These are phyloP conservation scores for Fusarium xyrophilum DNA, from an alignment of 2,329 filamentous ascomycete genomes.

Conservation along the genomic window DNA sequence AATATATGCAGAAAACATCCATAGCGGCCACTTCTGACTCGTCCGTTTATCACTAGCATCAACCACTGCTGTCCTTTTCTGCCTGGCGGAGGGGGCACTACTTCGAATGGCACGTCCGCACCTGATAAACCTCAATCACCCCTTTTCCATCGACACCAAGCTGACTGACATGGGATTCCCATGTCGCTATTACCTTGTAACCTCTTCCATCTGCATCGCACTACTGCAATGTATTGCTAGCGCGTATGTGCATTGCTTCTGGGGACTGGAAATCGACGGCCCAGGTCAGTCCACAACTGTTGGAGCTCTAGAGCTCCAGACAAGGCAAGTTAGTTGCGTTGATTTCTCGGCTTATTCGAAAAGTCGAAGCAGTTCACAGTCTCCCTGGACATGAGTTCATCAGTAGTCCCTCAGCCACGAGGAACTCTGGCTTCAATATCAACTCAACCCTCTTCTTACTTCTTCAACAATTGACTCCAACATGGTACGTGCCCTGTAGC, in stretches of 20 bases:
- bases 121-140: slow-evolving; percentile 16
- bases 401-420: background rate
- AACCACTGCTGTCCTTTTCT: slow-evolving; percentile 1
- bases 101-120: slow-evolving; percentile 18
- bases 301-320: background rate
- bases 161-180: slow-evolving; percentile 23
- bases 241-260: slow-evolving; percentile 24
- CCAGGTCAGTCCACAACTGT: slow-evolving; percentile 22
- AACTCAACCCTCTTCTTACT: slow-evolving; percentile 8
- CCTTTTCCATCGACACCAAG: slow-evolving; percentile 28
- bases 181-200: slow-evolving; percentile 24
- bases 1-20: slow-evolving; percentile 25
- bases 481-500: slow-evolving; percentile 21
- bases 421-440: background rate
- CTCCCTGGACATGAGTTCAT: background rate
- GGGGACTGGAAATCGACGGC: slow-evolving; percentile 26
- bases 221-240: slow-evolving; percentile 40
- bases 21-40: slow-evolving; percentile 13
- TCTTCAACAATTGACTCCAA: slow-evolving; percentile 26
- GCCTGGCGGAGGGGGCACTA: background rate
- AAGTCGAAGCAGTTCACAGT: background rate
- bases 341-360: background rate
- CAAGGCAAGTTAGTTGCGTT: background rate
- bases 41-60: slow-evolving; percentile 11
- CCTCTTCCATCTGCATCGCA: slow-evolving; percentile 31